Evolutionary conservation across 352 stramenopile species (phyloP).

Genomic region (Phytophthora kernoviae): DNA sequence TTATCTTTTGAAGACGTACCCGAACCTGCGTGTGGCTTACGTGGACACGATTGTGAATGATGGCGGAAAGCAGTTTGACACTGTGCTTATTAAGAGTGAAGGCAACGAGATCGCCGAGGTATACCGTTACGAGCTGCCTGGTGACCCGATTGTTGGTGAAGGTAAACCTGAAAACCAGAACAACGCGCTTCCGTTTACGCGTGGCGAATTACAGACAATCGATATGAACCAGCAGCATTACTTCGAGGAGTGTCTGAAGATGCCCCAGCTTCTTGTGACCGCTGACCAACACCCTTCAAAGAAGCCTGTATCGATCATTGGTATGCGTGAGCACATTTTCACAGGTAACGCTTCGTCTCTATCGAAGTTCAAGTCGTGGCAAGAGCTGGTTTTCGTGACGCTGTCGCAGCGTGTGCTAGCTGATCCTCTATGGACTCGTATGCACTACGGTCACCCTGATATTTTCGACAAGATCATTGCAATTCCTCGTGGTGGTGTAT

Average conservation of each 20-base stretch:
- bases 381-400: slow-evolving; percentile 83
- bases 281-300: slow-evolving; percentile 69
- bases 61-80: slow-evolving; percentile 52
- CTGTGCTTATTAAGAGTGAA: slow-evolving; percentile 77
- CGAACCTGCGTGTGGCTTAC: slow-evolving; percentile 82
- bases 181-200: slow-evolving; percentile 85
- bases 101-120: slow-evolving; percentile 70
- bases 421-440: slow-evolving; percentile 74
- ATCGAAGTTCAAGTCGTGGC: slow-evolving; percentile 83
- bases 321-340: slow-evolving; percentile 87
- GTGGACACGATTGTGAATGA: slow-evolving; percentile 65
- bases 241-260: slow-evolving; percentile 89
- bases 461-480: slow-evolving; percentile 83
- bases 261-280: slow-evolving; percentile 74
- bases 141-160: slow-evolving; percentile 84
- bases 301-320: slow-evolving; percentile 79
- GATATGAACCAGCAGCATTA: slow-evolving; percentile 93
- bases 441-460: slow-evolving; percentile 87
- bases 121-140: slow-evolving; percentile 79
- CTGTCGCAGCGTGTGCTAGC: slow-evolving; percentile 77
- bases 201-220: slow-evolving; percentile 88
- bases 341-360: slow-evolving; percentile 78
- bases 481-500: slow-evolving; percentile 72
- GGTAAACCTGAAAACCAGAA: slow-evolving; percentile 91
- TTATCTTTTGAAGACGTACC: slow-evolving; percentile 75